phyloP scores from a whole-genome alignment of 2,329 filamentous ascomycete species.

The Sarocladium kiliense region DNA sequence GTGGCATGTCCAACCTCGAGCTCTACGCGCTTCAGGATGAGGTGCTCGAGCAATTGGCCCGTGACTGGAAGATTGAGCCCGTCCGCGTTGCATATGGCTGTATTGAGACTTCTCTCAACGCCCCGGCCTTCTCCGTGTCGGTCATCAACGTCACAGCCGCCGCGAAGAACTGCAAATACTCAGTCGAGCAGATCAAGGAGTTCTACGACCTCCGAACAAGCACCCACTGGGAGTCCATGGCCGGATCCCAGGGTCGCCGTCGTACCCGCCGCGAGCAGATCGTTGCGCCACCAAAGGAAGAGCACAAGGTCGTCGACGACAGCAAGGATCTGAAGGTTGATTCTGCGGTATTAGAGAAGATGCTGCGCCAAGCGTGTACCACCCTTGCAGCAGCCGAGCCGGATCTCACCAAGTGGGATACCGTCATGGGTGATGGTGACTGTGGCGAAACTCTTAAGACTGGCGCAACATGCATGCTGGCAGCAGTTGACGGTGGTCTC shows the following conservation, averaged over 20 bases:
- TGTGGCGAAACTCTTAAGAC: slow-evolving; percentile 55
- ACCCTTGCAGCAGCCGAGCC: slow-evolving; percentile 54
- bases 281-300: slow-evolving; percentile 29
- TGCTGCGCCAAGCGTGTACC: slow-evolving; percentile 49
- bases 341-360: slow-evolving; percentile 44
- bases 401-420: slow-evolving; percentile 47
- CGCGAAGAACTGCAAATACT: slow-evolving; percentile 38
- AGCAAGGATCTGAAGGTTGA: slow-evolving; percentile 45
- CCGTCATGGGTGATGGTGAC: slow-evolving; percentile 23
- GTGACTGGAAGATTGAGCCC: slow-evolving; percentile 42
- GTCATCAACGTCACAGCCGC: slow-evolving; percentile 53
- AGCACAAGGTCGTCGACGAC: slow-evolving; percentile 30
- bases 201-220: slow-evolving; percentile 62
- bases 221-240: slow-evolving; percentile 48
- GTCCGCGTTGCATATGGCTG: slow-evolving; percentile 56
- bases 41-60: slow-evolving; percentile 42
- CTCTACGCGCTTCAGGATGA: slow-evolving; percentile 50
- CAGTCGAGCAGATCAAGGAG: slow-evolving; percentile 48
- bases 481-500: slow-evolving; percentile 38
- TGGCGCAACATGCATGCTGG: slow-evolving; percentile 43
- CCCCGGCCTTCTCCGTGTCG: slow-evolving; percentile 64
- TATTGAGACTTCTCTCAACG: slow-evolving; percentile 68
- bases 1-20: slow-evolving; percentile 53
- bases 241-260: slow-evolving; percentile 36
- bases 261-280: slow-evolving; percentile 37